Percentiles rank a stretch among this genome's conserved stretches.
Conservation (phyloP, 257 asterid genomes). For the Agastache rugosa region DNA sequence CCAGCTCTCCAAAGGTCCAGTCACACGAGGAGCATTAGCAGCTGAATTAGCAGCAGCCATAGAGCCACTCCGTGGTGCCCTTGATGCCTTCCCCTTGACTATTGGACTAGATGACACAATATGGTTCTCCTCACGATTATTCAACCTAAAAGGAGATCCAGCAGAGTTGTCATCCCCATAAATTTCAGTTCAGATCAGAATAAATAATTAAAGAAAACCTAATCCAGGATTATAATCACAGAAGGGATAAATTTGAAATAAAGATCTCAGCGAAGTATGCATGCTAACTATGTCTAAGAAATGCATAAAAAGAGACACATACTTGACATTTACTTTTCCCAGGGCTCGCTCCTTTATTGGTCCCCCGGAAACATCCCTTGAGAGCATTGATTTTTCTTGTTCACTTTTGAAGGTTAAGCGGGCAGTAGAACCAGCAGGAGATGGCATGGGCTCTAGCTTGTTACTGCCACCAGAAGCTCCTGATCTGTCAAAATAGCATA, state of each 20-base stretch:
- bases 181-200: conserved; percentile 14
- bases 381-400: conserved; percentile 65
- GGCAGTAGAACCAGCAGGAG: conserved; percentile 69
- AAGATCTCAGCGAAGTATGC: conserved; percentile 3
- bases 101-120: conserved; percentile 56
- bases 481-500: conserved; percentile 54
- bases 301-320: conserved; percentile 40
- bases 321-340: conserved; percentile 80
- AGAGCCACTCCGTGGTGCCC: conserved; percentile 83
- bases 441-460: conserved; percentile 67
- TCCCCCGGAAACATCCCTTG: conserved; percentile 72
- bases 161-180: conserved; percentile 25
- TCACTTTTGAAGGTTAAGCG: conserved; percentile 74
- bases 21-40: conserved; percentile 54
- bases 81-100: conserved; percentile 88
- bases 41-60: conserved; percentile 49
- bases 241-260: conserved; percentile 22
- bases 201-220: not conserved
- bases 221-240: conserved; percentile 1
- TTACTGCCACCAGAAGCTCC: conserved; percentile 61
- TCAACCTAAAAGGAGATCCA: conserved; percentile 60
- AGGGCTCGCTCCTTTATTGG: conserved; percentile 73
- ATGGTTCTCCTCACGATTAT: conserved; percentile 73
- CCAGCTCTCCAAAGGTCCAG: conserved; percentile 88
- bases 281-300: not conserved